Base-by-base conservation (phyloP, 805 yeast species). In the Candida krabiensis region DNA sequence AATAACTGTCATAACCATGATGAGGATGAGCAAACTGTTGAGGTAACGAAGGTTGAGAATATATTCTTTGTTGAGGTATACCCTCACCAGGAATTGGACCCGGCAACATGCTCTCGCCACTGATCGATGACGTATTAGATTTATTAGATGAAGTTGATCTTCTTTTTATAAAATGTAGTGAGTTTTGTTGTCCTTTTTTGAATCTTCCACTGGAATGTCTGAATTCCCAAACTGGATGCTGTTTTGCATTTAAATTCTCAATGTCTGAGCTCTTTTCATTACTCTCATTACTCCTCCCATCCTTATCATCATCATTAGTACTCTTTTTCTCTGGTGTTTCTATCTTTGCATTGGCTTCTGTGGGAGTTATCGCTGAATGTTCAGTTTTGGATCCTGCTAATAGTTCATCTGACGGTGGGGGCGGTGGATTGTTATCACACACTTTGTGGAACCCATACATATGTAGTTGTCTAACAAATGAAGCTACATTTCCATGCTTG, bases 371-470 rank as follows among this genome's bases (percentile, higher is more conserved):
- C n/a, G n/a, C n/a, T n/a, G n/a, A n/a, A n/a, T n/a, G n/a, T n/a
- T n/a, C n/a, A n/a, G n/a, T n/a, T n/a, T n/a, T n/a, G n/a, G n/a
- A n/a, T n/a, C n/a, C n/a, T n/a, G n/a, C n/a, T n/a, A n/a, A n/a
- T n/a, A n/a, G n/a, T n/a, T n/a, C n/a, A 22, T 27, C 29, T 8
- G 46, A 38, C 2, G 56, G 52, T 11, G 40, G 25, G 4, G 53
- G 43, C 4, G 56, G 50, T 2, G 58, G 40, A 21, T 44, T 55
- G 13, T 69, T 70, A 43, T 75, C 80, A 44, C 66, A 75, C 5
- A 77, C 81, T 64, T 90, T 89, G 62, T 90, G 96, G 67, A 90
- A 89, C 1, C 96, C 96, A 60, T 89, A 89, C 97, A 90, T 91
- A 67, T 91, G 96, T 31, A 90, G 69, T 63, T 91, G 97, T 32